Evolutionary conservation across 257 asterid species (phyloP), one percentile per base, ranked within the genome.

Genomic region (Euphrasia confusa): DNA sequence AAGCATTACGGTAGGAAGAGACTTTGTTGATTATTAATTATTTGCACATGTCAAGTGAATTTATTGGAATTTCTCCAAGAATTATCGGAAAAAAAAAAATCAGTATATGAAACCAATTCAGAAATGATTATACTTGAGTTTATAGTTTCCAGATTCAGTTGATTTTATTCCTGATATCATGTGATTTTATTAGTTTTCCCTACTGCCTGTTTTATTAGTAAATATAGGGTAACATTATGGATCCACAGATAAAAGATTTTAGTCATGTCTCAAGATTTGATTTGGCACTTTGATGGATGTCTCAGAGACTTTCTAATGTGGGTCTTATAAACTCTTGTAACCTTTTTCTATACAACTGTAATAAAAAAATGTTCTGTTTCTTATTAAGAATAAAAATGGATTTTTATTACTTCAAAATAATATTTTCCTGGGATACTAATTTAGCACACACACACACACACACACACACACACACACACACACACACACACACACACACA

Each of bases 21-120:
- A 27, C 42, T 11, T 56, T 61, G 35, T 61, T 54, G 26, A 15
- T n/a, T 30, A 40, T 17, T 50, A 55, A 39, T 63, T 28, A 21
- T 21, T 21, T 32, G 7, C 4, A 47, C 6, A 8, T 28, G 55
- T 60, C 15, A 2, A 35, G 7, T 56, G 17, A 30, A 26, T 60
- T 52, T 26, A 10, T 48, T 14, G 32, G 5, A 24, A 24, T 24
- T 8, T 54, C n/a, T 10, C 14, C 15, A 10, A 18, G 35, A 52
- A 10, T 9, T 54, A 24, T 4, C 26, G 6, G 9, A 48, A 48
- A 48, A 35, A 15, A 48, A 48, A 48, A 35, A 6, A 48, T 7
- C 54, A 48, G n/a, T 24, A 54, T 54, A 54, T 24, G 10, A 24
- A 21, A 54, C 15, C 26, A 54, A 54, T 54, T 24, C 59, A 54